A percentile compares a stretch with the other conserved stretches of the same genome.
Evolutionary conservation across 306 rosid genomes (phyloP).

Genomic region (Glycine tomentella): DNA sequence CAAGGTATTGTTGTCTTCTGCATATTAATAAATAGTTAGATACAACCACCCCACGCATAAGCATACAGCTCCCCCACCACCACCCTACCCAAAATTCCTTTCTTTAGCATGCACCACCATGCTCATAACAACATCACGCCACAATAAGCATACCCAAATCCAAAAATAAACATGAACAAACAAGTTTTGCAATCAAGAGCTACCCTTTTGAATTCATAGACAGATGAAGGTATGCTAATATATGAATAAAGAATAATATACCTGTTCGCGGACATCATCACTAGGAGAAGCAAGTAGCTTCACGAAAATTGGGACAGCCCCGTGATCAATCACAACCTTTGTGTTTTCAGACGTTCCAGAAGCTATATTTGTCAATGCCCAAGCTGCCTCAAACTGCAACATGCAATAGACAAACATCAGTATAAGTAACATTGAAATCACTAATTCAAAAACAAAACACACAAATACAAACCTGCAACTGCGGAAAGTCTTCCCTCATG

Average conservation of each 20-base stretch:
- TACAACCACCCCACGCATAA: conserved; percentile 5
- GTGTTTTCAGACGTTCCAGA: conserved; percentile 99
- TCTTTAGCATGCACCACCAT: too few species aligned
- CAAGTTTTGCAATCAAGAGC: not conserved
- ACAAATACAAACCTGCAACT: conserved; percentile 76
- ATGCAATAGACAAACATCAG: conserved; percentile 6
- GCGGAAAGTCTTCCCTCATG: conserved; percentile 89
- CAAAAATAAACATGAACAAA: conserved; percentile 34
- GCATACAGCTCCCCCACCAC: not conserved
- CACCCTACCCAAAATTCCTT: not conserved
- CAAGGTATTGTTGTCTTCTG: not conserved
- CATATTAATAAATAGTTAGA: not conserved
- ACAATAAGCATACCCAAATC: conserved; percentile 13
- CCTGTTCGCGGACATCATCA: conserved; percentile 99
- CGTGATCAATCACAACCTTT: conserved; percentile 90
- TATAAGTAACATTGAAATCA: not conserved
- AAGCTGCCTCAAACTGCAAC: conserved; percentile 95
- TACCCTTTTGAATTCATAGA: not conserved
- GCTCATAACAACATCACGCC: not conserved
- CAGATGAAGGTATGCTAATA: not conserved
- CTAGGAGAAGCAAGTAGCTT: conserved; percentile 91
- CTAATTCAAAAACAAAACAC: not conserved
- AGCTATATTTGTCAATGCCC: conserved; percentile 99
- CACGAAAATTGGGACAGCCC: conserved; percentile 96
- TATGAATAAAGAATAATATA: conserved; percentile 14